Conservation (phyloP, 2,329 filamentous ascomycete genomes). For the Colletotrichum sp. region DNA sequence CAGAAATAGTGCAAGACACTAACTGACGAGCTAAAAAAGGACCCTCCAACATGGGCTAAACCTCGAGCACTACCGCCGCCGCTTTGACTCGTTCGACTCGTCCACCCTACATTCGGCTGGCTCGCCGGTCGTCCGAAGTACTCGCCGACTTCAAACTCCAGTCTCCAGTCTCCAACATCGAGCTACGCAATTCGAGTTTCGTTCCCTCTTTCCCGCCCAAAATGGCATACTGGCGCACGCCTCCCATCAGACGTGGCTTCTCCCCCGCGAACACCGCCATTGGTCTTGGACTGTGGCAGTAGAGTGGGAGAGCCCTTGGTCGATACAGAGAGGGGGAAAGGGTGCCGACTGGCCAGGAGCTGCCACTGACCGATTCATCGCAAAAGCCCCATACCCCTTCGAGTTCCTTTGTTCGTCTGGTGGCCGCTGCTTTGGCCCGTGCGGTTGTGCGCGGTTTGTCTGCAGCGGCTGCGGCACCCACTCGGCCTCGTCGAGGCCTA, state of each 20-base stretch:
- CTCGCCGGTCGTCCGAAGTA: neutral
- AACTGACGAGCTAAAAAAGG: neutral
- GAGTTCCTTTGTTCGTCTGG: neutral
- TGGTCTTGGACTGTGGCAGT: neutral
- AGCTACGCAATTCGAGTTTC: neutral
- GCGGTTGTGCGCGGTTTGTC: neutral
- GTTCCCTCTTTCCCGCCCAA: neutral
- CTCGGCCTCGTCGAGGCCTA: neutral
- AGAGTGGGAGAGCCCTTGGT: neutral
- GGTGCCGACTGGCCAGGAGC: neutral
- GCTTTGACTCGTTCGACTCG: conserved; percentile 2
- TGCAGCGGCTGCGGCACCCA: neutral
- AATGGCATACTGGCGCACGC: neutral
- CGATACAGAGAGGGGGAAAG: neutral
- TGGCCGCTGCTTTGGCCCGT: neutral
- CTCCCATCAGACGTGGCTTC: neutral
- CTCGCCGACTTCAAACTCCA: neutral
- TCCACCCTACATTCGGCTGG: neutral
- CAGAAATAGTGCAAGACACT: neutral
- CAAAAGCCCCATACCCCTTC: neutral
- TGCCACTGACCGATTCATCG: neutral
- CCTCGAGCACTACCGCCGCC: neutral
- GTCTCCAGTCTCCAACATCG: neutral
- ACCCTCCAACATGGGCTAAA: neutral
- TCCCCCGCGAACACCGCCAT: neutral